Evolutionary conservation across 192 early-diverging fungal species (phyloP).

Genomic region (Rhizophagus sp.): DNA sequence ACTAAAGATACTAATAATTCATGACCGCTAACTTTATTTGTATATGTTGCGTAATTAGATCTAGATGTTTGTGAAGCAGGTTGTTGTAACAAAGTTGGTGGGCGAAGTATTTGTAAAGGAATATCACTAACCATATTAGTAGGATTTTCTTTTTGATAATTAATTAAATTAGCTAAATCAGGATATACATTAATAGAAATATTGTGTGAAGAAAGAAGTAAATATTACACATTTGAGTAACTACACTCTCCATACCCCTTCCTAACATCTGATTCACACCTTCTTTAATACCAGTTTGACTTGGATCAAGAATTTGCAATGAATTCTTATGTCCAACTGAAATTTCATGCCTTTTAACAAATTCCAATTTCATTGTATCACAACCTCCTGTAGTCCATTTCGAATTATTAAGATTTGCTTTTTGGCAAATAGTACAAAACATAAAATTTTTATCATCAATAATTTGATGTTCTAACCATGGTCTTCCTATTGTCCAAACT

Average conservation of each 20-base stretch:
- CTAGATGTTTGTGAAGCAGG: neutral
- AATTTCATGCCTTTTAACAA: neutral
- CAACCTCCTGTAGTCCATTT: neutral
- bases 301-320: neutral
- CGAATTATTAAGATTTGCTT: neutral
- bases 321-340: neutral
- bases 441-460: neutral
- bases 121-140: neutral
- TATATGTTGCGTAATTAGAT: neutral
- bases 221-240: neutral
- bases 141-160: neutral
- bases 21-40: neutral
- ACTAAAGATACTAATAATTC: neutral
- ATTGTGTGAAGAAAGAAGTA: neutral
- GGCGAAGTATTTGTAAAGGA: neutral
- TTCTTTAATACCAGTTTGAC: too few species aligned
- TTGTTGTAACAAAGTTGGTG: neutral
- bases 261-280: too few species aligned
- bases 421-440: slow-evolving; percentile 2
- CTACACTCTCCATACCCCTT: neutral
- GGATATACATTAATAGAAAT: neutral
- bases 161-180: neutral
- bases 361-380: neutral
- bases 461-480: too few species aligned
- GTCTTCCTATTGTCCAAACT: too few species aligned